Evolutionary conservation across 257 asterid species (phyloP).

Genomic region (Mentha longifolia): DNA sequence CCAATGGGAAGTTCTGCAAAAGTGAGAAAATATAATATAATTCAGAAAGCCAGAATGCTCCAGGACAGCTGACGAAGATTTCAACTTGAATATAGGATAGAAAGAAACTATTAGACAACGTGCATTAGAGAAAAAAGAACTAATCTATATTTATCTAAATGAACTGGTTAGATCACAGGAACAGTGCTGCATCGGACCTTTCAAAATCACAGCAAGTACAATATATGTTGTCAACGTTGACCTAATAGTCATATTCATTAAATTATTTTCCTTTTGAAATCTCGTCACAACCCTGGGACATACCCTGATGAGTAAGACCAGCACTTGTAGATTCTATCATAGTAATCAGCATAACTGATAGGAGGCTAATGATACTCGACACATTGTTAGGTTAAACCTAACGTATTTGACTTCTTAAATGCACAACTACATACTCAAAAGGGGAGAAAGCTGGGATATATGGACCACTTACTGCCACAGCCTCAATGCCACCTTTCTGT

Average conservation of each 20-base stretch:
- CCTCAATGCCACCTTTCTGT: slow-evolving; percentile 80
- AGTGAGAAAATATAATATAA: slow-evolving; percentile 11
- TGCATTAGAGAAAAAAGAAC: not conserved
- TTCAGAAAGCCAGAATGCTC: slow-evolving; percentile 10
- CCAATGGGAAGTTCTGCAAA: slow-evolving; percentile 89
- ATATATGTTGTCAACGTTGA: not conserved
- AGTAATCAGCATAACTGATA: not conserved
- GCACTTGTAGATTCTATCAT: slow-evolving; percentile 1
- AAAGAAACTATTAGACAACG: not conserved
- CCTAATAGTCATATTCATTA: not conserved
- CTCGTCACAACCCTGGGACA: slow-evolving; percentile 8
- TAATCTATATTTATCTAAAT: not conserved
- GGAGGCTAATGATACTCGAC: slow-evolving; percentile 1
- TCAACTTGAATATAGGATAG: slow-evolving; percentile 3
- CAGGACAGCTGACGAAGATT: slow-evolving; percentile 10
- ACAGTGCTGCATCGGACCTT: not conserved
- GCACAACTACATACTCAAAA: not conserved
- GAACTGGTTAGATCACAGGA: slow-evolving; percentile 13
- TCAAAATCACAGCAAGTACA: slow-evolving; percentile 3
- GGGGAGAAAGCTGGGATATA: slow-evolving; percentile 21
- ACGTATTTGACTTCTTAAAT: slow-evolving; percentile 16
- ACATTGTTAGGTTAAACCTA: slow-evolving; percentile 1
- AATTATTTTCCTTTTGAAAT: not conserved
- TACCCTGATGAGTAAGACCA: slow-evolving; percentile 2
- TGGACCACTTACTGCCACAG: slow-evolving; percentile 73